These are phyloP conservation scores for Saussurea involucrata DNA, from an alignment of 129 eudicot genomes.

Conservation along the genomic window DNA sequence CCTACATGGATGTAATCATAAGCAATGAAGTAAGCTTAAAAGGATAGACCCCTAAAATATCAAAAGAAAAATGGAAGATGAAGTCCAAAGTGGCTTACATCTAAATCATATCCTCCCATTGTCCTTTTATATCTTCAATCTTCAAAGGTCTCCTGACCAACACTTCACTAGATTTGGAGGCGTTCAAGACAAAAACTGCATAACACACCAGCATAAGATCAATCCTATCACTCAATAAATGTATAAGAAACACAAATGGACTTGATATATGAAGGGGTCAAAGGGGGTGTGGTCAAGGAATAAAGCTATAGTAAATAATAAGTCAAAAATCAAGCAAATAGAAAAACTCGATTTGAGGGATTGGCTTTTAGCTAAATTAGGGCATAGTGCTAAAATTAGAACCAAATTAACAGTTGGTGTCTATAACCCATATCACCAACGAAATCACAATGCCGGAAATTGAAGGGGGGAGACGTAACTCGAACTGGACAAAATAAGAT, in stretches of 20 bases:
- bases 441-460: constrained; percentile 8
- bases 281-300: background rate
- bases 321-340: background rate
- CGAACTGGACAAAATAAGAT: background rate
- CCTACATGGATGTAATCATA: constrained; percentile 34
- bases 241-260: background rate
- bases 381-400: constrained; percentile 5
- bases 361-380: constrained; percentile 1
- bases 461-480: background rate
- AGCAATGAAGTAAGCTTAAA: background rate
- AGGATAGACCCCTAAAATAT: background rate
- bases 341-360: background rate
- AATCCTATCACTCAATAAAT: background rate
- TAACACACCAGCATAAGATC: background rate
- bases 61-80: background rate
- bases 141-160: constrained; percentile 8
- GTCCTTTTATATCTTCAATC: constrained; percentile 28
- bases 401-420: constrained; percentile 16
- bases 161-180: background rate
- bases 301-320: background rate
- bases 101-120: constrained; percentile 56
- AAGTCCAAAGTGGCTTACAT: constrained; percentile 45
- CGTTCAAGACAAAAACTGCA: constrained; percentile 15
- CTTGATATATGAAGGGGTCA: background rate
- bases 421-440: background rate